These are phyloP conservation scores for Daedaleopsis sinensis DNA, from an alignment of 768 basidiomycete species.

Conservation along the genomic window DNA sequence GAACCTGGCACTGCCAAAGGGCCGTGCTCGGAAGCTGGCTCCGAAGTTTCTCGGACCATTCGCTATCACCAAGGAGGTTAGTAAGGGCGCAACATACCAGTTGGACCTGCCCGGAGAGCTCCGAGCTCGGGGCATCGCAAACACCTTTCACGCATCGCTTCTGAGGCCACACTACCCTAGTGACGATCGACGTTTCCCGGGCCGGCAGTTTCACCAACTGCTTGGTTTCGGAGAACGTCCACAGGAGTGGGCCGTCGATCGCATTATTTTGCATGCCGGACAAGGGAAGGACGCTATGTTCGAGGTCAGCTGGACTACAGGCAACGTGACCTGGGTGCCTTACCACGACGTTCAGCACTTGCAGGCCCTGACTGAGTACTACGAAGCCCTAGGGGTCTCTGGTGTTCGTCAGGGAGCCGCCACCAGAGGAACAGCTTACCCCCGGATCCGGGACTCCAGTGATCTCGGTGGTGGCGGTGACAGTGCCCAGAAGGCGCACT, in stretches of 20 bases:
- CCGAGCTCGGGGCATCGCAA: conserved; percentile 29
- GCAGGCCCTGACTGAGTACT: conserved; percentile 17
- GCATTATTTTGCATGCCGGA: conserved; percentile 27
- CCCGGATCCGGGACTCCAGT: too few relatives aligned
- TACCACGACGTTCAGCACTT: conserved; percentile 2
- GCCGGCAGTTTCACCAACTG: conserved; percentile 25
- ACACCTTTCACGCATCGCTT: conserved; percentile 38
- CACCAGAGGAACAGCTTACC: too few relatives aligned
- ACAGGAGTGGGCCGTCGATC: conserved; percentile 42
- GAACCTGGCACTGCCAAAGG: conserved; percentile 38
- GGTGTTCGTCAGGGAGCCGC: neutral
- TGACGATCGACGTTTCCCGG: conserved; percentile 40
- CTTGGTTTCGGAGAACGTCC: conserved; percentile 41
- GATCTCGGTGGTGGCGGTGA: neutral
- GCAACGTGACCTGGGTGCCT: conserved; percentile 22
- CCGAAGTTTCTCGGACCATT: conserved; percentile 45
- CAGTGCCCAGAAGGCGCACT: too few relatives aligned
- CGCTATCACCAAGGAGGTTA: conserved; percentile 24
- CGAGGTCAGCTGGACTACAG: conserved; percentile 15
- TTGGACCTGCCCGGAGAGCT: conserved; percentile 35
- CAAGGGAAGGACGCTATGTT: neutral
- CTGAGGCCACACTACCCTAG: conserved; percentile 32
- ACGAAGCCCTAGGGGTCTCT: conserved; percentile 9
- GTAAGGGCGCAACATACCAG: conserved; percentile 27
- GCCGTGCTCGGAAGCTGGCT: conserved; percentile 34